Conservation (phyloP, 1,284 basidiomycete genomes). For the Malassezia obtusa region DNA sequence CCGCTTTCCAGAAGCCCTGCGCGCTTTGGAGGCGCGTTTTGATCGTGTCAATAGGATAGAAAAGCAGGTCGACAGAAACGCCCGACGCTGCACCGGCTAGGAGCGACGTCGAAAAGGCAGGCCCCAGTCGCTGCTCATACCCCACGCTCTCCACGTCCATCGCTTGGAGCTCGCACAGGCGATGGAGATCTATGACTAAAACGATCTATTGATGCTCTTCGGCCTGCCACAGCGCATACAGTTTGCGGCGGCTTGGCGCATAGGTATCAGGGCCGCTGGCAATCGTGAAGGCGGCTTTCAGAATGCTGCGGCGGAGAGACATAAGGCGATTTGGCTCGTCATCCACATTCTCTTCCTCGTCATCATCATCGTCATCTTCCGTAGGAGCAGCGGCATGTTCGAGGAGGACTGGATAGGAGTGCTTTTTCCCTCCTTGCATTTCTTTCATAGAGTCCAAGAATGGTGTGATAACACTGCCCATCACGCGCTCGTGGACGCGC, state of each 20-base stretch:
- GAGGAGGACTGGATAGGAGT: constrained; percentile 19
- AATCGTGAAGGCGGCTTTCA: constrained; percentile 62
- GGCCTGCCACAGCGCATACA: constrained; percentile 69
- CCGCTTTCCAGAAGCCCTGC: constrained; percentile 73
- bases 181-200: constrained; percentile 4
- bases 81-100: constrained; percentile 39
- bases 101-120: constrained; percentile 16
- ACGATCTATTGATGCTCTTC: constrained; percentile 25
- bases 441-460: constrained; percentile 48
- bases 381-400: constrained; percentile 8
- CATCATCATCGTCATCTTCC: constrained; percentile 3
- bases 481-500: constrained; percentile 61
- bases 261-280: constrained; percentile 65
- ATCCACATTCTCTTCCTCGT: constrained; percentile 7
- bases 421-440: not conserved
- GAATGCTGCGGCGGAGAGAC: constrained; percentile 56
- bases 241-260: constrained; percentile 66
- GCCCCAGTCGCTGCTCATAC: not conserved
- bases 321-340: constrained; percentile 14
- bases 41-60: constrained; percentile 92
- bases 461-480: constrained; percentile 59
- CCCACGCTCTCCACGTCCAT: constrained; percentile 7
- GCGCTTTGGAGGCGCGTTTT: constrained; percentile 86
- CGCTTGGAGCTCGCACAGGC: not conserved
- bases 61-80: constrained; percentile 63